Percentiles rank a stretch among this genome's conserved stretches.
These are phyloP conservation scores for Saccharum spontaneum DNA, from an alignment of 176 grass and related monocot species.

Conservation along the genomic window DNA sequence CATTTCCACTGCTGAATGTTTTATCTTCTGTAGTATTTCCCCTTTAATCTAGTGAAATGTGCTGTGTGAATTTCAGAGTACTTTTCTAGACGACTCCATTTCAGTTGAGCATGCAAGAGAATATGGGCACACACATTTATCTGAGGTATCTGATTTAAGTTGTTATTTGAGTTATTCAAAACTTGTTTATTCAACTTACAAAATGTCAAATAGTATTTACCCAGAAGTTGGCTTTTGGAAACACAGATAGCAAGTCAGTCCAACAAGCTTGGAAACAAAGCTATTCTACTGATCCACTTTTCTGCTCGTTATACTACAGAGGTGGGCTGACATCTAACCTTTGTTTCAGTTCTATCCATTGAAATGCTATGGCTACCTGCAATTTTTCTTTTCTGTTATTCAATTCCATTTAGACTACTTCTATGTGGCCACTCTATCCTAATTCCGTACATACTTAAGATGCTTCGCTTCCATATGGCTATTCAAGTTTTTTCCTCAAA, in stretches of 20 bases:
- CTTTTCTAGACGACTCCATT: slow-evolving; percentile 79
- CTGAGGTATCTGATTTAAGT: slow-evolving; percentile 50
- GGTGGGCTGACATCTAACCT: slow-evolving; percentile 40
- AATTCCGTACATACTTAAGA: not conserved
- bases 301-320: slow-evolving; percentile 84
- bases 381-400: not conserved
- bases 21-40: not conserved
- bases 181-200: not conserved
- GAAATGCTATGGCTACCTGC: not conserved
- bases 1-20: not conserved
- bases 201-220: slow-evolving; percentile 11
- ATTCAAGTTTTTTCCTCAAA: not conserved
- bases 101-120: slow-evolving; percentile 84
- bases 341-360: slow-evolving; percentile 18
- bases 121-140: slow-evolving; percentile 84
- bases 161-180: slow-evolving; percentile 8
- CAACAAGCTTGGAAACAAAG: slow-evolving; percentile 72
- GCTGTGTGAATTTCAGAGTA: slow-evolving; percentile 60
- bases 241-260: slow-evolving; percentile 60
- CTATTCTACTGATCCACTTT: slow-evolving; percentile 95
- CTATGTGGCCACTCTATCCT: not conserved
- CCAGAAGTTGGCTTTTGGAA: not conserved
- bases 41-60: not conserved
- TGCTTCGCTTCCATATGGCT: not conserved
- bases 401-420: not conserved